A percentile compares a stretch with the other conserved stretches of the same genome.
Evolutionary conservation across 129 eudicot species (phyloP).

Genomic region (Flaveria ramosissima): DNA sequence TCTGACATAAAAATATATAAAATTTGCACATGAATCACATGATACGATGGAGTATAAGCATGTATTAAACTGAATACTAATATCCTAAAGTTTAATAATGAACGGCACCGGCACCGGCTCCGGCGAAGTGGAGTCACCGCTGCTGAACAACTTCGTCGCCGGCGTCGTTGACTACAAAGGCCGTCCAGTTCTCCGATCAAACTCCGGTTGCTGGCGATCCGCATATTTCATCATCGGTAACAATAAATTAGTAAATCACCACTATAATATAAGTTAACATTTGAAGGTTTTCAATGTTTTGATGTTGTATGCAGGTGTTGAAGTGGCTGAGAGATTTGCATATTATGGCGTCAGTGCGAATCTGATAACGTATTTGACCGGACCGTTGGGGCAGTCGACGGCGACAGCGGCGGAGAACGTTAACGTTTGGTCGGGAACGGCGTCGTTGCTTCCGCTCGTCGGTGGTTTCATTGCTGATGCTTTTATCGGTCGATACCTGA

Average conservation of each 20-base stretch:
- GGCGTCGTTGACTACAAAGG: constrained; percentile 58
- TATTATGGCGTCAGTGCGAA: constrained; percentile 56
- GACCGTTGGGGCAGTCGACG: constrained; percentile 63
- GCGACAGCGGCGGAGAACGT: constrained; percentile 73
- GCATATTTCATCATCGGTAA: constrained; percentile 52
- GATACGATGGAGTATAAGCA: not conserved
- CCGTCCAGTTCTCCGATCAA: constrained; percentile 57
- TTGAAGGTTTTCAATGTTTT: not conserved
- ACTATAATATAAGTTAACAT: no score
- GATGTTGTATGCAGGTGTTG: constrained; percentile 50
- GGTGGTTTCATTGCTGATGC: constrained; percentile 78
- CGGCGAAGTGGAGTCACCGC: constrained; percentile 28
- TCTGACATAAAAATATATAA: not conserved
- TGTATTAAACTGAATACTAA: not conserved
- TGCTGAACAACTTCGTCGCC: constrained; percentile 42
- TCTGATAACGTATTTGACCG: constrained; percentile 48
- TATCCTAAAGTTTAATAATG: not conserved
- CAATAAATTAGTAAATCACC: no score
- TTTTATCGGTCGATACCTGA: constrained; percentile 60
- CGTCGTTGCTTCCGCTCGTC: constrained; percentile 56
- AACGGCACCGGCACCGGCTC: constrained; percentile 3
- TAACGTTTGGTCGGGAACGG: constrained; percentile 65
- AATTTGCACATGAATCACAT: not conserved
- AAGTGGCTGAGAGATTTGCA: constrained; percentile 69
- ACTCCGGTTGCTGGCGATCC: constrained; percentile 64